Base-by-base conservation (phyloP, 805 yeast species). In the Deakozyma indianensis region DNA sequence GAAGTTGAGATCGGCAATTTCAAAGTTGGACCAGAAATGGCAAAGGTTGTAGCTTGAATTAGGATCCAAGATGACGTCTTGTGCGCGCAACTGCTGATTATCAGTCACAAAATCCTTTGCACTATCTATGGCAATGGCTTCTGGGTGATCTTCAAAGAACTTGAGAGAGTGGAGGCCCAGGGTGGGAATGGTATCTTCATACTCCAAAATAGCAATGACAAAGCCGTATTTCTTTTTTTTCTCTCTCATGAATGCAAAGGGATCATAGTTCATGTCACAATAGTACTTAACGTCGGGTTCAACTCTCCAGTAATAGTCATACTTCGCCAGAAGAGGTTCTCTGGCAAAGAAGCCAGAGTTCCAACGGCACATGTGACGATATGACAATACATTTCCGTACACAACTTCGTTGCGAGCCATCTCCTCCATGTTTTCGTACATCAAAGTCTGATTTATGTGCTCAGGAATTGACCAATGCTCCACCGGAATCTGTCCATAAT, bases 281-380 rank as follows among this genome's bases (percentile, higher is more conserved):
- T 70, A 83, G 60, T 83, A 83, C 56, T 83, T 78, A 43, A 88
- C 87, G 51, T 80, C 86, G 0, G 98, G 98, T 61, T 90, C 98
- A 11, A 90, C 95, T 51, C 98, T 73, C 77, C 95, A 88, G 65
- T 90, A 90, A 70, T 80, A 92, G 50, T 86, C 90, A 65, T 83
- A 92, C 27, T 80, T 69, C 41, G 67, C 61, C 53, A 88, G 64
- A 41, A 86, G 59, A 47, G 77, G 77, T 57, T 87, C 94, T 58
- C 83, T 75, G 67, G 77, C 90, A 65, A 92, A 92, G 60, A 71
- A 83, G 0, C 97, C 96, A 2, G 94, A 81, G 59, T 92, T 90
- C 67, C 82, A 90, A 32, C 95, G 73, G 62, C 97, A 92, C 97
- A 92, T 92, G 62, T 90, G 88, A 58, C 96, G 74, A 57, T 83